Evolutionary conservation across 192 early-diverging fungal genomes (phyloP).

Genomic region (Podila epicladia): DNA sequence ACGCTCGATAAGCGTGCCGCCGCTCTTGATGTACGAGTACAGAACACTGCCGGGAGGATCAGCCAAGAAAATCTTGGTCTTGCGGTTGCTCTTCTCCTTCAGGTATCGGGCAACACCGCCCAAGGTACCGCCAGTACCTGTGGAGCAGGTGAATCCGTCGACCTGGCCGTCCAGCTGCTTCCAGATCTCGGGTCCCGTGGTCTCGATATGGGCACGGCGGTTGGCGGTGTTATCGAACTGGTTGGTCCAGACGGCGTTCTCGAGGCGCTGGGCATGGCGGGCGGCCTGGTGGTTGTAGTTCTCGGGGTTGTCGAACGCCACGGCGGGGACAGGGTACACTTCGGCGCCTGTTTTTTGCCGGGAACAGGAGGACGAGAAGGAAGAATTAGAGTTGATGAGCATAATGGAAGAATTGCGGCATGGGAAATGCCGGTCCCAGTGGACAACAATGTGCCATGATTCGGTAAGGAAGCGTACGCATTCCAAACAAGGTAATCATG

Average conservation of each 20-base stretch:
- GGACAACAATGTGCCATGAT: not conserved
- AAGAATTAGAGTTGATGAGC: not conserved
- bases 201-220: slow-evolving; percentile 91
- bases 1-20: slow-evolving; percentile 72
- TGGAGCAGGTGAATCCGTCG: slow-evolving; percentile 92
- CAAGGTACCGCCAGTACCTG: slow-evolving; percentile 93
- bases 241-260: slow-evolving; percentile 96
- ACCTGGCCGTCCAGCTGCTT: slow-evolving; percentile 81
- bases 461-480: not conserved
- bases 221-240: slow-evolving; percentile 97
- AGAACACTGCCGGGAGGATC: slow-evolving; percentile 97
- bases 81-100: slow-evolving; percentile 75
- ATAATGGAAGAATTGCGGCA: not conserved
- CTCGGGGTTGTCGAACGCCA: slow-evolving; percentile 88
- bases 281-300: slow-evolving; percentile 97
- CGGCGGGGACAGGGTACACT: slow-evolving; percentile 93
- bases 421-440: too few relatives aligned
- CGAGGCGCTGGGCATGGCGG: slow-evolving; percentile 77
- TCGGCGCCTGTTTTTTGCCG: slow-evolving; percentile 70
- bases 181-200: slow-evolving; percentile 97
- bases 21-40: slow-evolving; percentile 80
- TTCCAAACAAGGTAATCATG: slow-evolving; percentile 13
- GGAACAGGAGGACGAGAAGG: not conserved
- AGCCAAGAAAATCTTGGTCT: slow-evolving; percentile 84
- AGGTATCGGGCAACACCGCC: slow-evolving; percentile 86